Conservation (phyloP, 345 rosid genomes). For the Pseudoturritis turrita region DNA sequence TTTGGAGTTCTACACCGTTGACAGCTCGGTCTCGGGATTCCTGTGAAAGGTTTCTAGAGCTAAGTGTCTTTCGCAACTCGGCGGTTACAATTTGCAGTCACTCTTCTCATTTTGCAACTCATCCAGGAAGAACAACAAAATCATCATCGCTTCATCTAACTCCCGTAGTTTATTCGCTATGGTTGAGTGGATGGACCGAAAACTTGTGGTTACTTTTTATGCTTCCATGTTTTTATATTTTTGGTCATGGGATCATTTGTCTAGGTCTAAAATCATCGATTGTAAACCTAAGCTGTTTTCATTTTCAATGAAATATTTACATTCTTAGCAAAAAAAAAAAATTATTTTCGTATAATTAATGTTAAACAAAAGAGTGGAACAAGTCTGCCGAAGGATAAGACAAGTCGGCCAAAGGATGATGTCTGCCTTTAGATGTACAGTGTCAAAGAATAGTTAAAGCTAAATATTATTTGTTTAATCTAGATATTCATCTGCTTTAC, state of each 20-base stretch:
- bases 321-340: too few relatives aligned
- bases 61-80: too few relatives aligned
- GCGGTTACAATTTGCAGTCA: background rate
- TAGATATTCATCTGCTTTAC: too few relatives aligned
- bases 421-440: too few relatives aligned
- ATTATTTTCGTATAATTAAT: too few relatives aligned
- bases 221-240: too few relatives aligned
- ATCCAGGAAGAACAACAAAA: background rate
- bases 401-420: too few relatives aligned
- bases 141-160: background rate
- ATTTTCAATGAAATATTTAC: too few relatives aligned
- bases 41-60: background rate
- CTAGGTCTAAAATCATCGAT: background rate
- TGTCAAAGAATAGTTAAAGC: too few relatives aligned
- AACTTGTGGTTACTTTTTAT: background rate
- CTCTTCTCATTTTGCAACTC: background rate
- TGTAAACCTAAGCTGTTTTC: background rate
- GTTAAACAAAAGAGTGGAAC: too few relatives aligned
- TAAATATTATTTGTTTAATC: too few relatives aligned
- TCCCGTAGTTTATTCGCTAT: background rate
- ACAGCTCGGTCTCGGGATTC: background rate
- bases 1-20: background rate
- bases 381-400: too few relatives aligned
- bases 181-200: background rate
- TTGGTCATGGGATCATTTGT: background rate